Percentiles rank a stretch among this genome's conserved stretches.
Evolutionary conservation across 2,329 filamentous ascomycete genomes (phyloP).

Genomic region (Bipolaris bicolor): DNA sequence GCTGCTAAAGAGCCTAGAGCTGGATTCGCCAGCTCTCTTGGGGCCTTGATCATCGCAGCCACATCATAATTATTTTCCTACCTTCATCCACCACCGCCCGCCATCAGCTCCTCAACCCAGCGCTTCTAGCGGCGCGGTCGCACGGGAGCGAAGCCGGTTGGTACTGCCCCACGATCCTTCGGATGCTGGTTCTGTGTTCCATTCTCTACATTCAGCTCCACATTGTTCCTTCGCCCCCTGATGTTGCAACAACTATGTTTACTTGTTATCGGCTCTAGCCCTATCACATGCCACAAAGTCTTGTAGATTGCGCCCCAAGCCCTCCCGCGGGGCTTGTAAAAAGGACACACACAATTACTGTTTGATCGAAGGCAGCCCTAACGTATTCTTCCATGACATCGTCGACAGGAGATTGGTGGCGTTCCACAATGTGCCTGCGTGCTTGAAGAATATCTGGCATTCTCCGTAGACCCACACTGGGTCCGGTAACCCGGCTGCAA

Average conservation of each 20-base stretch:
- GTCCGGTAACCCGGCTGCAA: conserved; percentile 1
- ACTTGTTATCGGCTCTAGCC: not conserved
- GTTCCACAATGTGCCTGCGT: not conserved
- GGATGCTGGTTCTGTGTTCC: not conserved
- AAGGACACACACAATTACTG: not conserved
- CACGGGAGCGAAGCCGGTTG: conserved; percentile 3
- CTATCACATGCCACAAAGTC: not conserved
- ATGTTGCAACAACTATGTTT: not conserved
- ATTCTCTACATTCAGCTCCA: not conserved
- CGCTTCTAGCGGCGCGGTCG: not conserved
- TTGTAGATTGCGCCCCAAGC: not conserved
- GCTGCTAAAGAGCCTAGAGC: not conserved
- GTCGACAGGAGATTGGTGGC: not conserved
- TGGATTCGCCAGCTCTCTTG: not conserved
- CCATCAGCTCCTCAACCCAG: not conserved
- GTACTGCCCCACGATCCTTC: not conserved
- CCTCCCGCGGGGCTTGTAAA: not conserved
- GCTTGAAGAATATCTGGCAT: not conserved
- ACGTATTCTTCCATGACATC: not conserved
- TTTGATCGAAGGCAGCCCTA: not conserved
- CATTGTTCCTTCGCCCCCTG: not conserved
- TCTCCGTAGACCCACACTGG: conserved; percentile 3
- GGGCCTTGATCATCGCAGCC: conserved; percentile 2
- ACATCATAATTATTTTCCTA: not conserved
- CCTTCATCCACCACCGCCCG: not conserved